These are phyloP conservation scores for Hamigera avellanea DNA, from an alignment of 495 filamentous ascomycete species.

Conservation along the genomic window DNA sequence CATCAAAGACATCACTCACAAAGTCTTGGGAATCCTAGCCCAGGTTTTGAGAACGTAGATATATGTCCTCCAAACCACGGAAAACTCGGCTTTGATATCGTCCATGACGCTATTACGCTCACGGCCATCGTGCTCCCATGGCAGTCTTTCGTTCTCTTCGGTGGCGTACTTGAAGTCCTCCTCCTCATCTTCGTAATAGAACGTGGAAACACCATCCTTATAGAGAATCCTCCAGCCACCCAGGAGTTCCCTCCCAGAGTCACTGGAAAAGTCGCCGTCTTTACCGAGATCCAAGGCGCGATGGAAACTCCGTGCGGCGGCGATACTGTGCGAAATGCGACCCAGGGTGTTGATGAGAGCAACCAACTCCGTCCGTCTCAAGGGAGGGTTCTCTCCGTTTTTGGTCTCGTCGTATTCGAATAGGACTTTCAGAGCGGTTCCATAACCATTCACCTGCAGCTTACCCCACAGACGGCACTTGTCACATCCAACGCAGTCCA, in stretches of 20 bases:
- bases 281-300: slow-evolving; percentile 36
- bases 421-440: slow-evolving; percentile 85
- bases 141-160: slow-evolving; percentile 12
- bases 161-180: slow-evolving; percentile 26
- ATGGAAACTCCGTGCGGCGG: slow-evolving; percentile 64
- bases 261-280: slow-evolving; percentile 23
- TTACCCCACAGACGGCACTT: slow-evolving; percentile 98
- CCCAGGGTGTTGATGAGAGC: slow-evolving; percentile 90
- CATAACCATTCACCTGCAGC: slow-evolving; percentile 90
- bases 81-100: slow-evolving; percentile 50
- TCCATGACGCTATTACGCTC: slow-evolving; percentile 38
- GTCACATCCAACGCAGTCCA: slow-evolving; percentile 99
- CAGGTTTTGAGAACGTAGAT: slow-evolving; percentile 60
- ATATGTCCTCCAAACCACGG: slow-evolving; percentile 45
- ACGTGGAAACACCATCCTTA: slow-evolving; percentile 26
- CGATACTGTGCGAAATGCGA: slow-evolving; percentile 66
- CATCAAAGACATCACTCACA: no score
- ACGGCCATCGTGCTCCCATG: slow-evolving; percentile 25
- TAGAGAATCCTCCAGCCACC: slow-evolving; percentile 12
- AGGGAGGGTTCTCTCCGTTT: slow-evolving; percentile 56
- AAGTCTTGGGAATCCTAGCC: slow-evolving; percentile 49
- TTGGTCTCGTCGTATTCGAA: slow-evolving; percentile 88
- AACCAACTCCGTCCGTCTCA: slow-evolving; percentile 85
- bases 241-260: slow-evolving; percentile 10
- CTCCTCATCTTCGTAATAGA: slow-evolving; percentile 32